A percentile compares a stretch with the other conserved stretches of the same genome.
These are phyloP conservation scores for Mycena polygramma DNA, from an alignment of 768 basidiomycete species.

Conservation along the genomic window DNA sequence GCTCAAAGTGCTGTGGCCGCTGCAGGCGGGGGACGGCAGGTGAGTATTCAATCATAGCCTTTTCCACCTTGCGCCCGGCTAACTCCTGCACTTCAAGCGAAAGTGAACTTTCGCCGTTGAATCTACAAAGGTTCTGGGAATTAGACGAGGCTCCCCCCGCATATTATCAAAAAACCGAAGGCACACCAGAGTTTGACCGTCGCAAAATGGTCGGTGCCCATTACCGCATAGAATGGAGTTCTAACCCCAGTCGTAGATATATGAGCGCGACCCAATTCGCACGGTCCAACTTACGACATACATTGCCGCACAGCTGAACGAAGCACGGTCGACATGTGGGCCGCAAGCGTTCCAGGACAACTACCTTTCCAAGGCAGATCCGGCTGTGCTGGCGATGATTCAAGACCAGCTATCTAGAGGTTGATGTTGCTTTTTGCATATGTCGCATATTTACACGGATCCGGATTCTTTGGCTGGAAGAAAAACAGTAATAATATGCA, in stretches of 20 bases:
- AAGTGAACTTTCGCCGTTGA: conserved; percentile 50
- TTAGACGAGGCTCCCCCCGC: conserved; percentile 66
- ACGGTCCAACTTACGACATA: conserved; percentile 72
- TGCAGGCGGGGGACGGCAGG: conserved; percentile 53
- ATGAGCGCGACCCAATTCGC: conserved; percentile 80
- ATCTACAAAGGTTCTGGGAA: conserved; percentile 79
- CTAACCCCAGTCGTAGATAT: conserved; percentile 61
- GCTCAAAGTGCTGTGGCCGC: conserved; percentile 53
- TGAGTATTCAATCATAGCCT: conserved; percentile 30
- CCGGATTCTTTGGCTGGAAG: conserved; percentile 4
- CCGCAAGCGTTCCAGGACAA: conserved; percentile 67
- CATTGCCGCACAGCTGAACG: conserved; percentile 69
- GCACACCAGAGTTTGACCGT: conserved; percentile 82
- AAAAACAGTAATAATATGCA: neutral
- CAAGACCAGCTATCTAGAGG: conserved; percentile 60
- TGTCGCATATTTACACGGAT: neutral
- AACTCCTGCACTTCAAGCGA: neutral
- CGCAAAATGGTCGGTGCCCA: conserved; percentile 70
- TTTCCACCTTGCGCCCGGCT: conserved; percentile 14
- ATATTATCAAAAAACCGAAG: conserved; percentile 75
- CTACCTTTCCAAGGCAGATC: conserved; percentile 78
- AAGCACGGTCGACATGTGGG: conserved; percentile 74
- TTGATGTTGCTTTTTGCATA: conserved; percentile 15
- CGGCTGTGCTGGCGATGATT: conserved; percentile 80
- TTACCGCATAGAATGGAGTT: neutral